These are phyloP conservation scores for Trichoderma sp. DNA, from an alignment of 2,329 filamentous ascomycete species.

Conservation along the genomic window DNA sequence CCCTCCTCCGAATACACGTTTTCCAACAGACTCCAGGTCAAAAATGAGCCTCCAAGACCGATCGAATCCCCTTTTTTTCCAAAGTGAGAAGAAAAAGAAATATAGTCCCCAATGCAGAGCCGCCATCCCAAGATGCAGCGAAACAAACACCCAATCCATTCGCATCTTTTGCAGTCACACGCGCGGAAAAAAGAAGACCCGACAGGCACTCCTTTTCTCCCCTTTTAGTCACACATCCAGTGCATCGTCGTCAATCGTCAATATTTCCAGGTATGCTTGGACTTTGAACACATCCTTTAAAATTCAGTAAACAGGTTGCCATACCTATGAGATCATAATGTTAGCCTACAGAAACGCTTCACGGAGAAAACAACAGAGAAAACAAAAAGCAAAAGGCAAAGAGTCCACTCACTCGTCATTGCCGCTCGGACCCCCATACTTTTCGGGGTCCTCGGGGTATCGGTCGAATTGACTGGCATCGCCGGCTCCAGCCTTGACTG, in stretches of 20 bases:
- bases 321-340: constrained; percentile 52
- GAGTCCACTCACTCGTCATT: constrained; percentile 77
- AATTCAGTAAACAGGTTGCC: constrained; percentile 78
- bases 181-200: neutral
- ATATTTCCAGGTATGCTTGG: constrained; percentile 4
- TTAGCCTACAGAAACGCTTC: constrained; percentile 1
- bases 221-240: neutral
- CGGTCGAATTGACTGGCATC: constrained; percentile 98
- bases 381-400: no score
- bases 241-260: constrained; percentile 18
- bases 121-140: constrained; percentile 8
- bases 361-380: no score
- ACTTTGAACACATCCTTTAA: constrained; percentile 45
- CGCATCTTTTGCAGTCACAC: constrained; percentile 19
- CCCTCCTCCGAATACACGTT: constrained; percentile 16
- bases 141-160: constrained; percentile 4
- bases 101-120: constrained; percentile 7
- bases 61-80: constrained; percentile 17
- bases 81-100: constrained; percentile 16
- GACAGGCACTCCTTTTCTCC: neutral
- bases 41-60: constrained; percentile 9
- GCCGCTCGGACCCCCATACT: constrained; percentile 74
- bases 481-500: constrained; percentile 88
- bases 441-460: constrained; percentile 95
- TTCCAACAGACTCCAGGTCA: constrained; percentile 28